A percentile compares a stretch with the other conserved stretches of the same genome.
Conservation (phyloP, 2,329 filamentous ascomycete genomes). For the Fusarium nisikadoi region DNA sequence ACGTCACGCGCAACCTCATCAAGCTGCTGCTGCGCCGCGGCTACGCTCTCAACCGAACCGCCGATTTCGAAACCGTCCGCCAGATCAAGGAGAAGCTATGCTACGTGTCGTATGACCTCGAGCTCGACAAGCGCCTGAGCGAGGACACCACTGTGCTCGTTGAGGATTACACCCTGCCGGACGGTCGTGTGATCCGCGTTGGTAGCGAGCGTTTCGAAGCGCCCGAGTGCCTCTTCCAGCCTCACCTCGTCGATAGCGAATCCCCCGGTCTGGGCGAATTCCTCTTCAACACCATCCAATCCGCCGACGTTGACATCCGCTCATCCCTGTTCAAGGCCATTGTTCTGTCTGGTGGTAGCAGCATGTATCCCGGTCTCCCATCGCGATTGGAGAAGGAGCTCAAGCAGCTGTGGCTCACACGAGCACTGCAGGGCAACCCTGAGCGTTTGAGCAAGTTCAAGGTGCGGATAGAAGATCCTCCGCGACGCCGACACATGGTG, state of each 20-base stretch:
- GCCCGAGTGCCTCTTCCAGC: constrained; percentile 97
- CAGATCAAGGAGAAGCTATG: constrained; percentile 99
- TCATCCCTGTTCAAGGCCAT: constrained; percentile 96
- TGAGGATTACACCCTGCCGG: constrained; percentile 96
- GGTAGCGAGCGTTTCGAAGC: constrained; percentile 98
- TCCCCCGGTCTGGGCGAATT: constrained; percentile 97
- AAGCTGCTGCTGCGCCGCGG: constrained; percentile 91
- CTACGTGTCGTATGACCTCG: constrained; percentile 98
- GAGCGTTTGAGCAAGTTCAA: constrained; percentile 99
- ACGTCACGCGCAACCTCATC: constrained; percentile 98
- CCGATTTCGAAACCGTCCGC: constrained; percentile 97
- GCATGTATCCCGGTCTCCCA: constrained; percentile 98
- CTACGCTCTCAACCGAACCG: constrained; percentile 96
- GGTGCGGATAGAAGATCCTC: constrained; percentile 98
- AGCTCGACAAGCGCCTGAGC: constrained; percentile 93
- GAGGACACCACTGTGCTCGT: constrained; percentile 98
- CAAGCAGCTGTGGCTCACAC: constrained; percentile 97
- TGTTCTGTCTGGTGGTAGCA: constrained; percentile 94
- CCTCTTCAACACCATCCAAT: constrained; percentile 98
- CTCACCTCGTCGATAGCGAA: constrained; percentile 96
- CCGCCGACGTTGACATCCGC: constrained; percentile 93
- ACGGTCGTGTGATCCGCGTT: constrained; percentile 94
- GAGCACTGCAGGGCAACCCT: constrained; percentile 88
- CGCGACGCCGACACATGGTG: constrained; percentile 97
- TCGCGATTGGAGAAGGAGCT: constrained; percentile 97